Evolutionary conservation across 345 rosid species (phyloP).

Genomic region (Toxicodendron radicans): DNA sequence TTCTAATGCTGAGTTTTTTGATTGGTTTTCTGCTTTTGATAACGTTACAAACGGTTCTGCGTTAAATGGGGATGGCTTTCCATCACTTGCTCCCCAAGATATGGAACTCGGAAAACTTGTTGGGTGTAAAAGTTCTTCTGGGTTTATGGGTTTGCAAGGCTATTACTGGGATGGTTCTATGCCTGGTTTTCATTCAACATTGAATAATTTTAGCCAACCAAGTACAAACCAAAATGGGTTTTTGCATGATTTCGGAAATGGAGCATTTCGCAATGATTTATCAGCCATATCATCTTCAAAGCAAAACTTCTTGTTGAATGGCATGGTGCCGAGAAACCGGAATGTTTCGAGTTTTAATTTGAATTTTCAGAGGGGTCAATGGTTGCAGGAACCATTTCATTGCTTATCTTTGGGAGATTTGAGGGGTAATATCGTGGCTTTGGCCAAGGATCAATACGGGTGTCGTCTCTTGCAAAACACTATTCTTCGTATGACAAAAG

Average conservation of each 20-base stretch:
- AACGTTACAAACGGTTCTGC: neutral
- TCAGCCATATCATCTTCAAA: neutral
- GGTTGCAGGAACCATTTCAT: slow-evolving; percentile 19
- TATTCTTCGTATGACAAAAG: slow-evolving; percentile 28
- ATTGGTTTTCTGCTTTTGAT: neutral
- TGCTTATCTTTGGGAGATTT: slow-evolving; percentile 26
- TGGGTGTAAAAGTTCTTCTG: neutral
- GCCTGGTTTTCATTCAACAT: slow-evolving; percentile 1
- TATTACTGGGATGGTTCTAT: neutral
- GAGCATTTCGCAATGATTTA: neutral
- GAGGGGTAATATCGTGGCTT: slow-evolving; percentile 31
- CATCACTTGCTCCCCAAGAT: neutral
- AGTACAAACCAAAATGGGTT: slow-evolving; percentile 13
- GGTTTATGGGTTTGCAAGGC: neutral
- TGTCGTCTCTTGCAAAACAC: slow-evolving; percentile 31
- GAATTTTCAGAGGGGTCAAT: slow-evolving; percentile 11
- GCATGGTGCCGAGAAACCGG: slow-evolving; percentile 13
- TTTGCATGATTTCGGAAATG: neutral
- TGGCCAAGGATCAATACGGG: slow-evolving; percentile 40
- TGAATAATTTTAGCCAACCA: neutral
- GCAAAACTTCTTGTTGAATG: slow-evolving; percentile 10
- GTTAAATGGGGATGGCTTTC: neutral
- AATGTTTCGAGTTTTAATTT: slow-evolving; percentile 16
- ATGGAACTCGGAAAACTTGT: neutral
- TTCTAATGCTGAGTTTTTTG: neutral